Evolutionary conservation across 805 yeast species (phyloP), one percentile per base, ranked within the genome.

Genomic region (Schizosaccharomyces octosporus): DNA sequence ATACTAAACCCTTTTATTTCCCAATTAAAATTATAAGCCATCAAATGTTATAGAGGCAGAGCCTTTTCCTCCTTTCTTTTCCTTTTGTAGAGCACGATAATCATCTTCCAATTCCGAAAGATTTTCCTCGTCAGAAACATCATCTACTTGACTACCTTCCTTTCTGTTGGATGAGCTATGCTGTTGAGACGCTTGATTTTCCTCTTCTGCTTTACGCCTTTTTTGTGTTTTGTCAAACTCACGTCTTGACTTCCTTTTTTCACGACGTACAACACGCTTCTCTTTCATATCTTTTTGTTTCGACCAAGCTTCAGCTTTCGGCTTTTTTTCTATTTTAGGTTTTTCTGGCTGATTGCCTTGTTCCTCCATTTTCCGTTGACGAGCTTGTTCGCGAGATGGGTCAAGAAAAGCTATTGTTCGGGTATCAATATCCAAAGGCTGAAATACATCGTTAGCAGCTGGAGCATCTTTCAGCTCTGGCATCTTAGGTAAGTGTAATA

Each of bases 401-500:
- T 59, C 61, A 42, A 17, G 24, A 54, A 21, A 59, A 31, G 61
- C 39, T 21, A 59, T 42, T n/a, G 51, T 4, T 19, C 24, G 55
- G 19, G 27, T 27, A 29, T 42, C 61, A 5, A 59, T 48, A 17
- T 59, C 54, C 17, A 19, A 15, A n/a, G 31, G 19, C 21, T 19
- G 24, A 21, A 59, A 41, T 11, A 19, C 55, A 24, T 59, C 39
- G 19, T 29, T 29, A 24, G 48, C 27, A 13, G n/a, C 17, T 19
- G 41, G 55, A n/a, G 36, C 68, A 39, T 75, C 68, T 27, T 82
- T 78, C 41, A 81, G 72, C 69, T 93, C 99, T 0, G 98, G 98
- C 97, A 94, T 93, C 66, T 82, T 81, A 7, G 99, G 99, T 63
- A 90, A 72, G 66, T 96, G 76, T 55, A 86, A 71, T 1, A 93